Base-by-base conservation (phyloP, 257 asterid species). In the Przewalskia tangutica region DNA sequence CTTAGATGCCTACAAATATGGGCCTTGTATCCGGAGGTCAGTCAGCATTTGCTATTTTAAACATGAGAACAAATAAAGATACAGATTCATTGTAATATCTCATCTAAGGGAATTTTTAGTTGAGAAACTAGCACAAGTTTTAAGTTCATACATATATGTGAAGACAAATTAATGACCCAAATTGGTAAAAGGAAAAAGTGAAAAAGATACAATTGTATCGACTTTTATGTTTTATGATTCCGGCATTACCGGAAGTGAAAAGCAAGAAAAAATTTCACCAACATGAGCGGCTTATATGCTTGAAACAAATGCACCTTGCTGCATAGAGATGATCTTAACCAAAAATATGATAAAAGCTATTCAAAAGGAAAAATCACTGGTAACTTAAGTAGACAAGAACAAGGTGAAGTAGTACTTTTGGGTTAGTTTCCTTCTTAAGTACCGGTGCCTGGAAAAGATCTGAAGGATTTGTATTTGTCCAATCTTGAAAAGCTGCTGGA, bases 1-100 rank as follows among this genome's bases (percentile, higher is more conserved):
- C 91, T 91, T 86, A 94, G 84, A 90, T 94, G 98, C 94, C 98
- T 91, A 89, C 93, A 86, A 64, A 94, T 89, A 84, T 94, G 97
- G 79, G 97, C 98, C 98, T 94, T 83, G 42, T 87, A 66, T 71
- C 85, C 85, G 88, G 84, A 81, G 86, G 85, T 85, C 84, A 81
- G 90, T 85, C 56, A 88, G 87, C 44, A 80, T 79, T 80, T 84
- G 78, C 80, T 18, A 79, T 67, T 38, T 38, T 77, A 27, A 75
- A 75, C 46, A 50, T 4, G 13, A 50, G 20, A 73, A 50, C 66
- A 75, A 50, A 64, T n/a, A 70, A 38, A 83, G 77, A 23, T 23
- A 51, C 40, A 50, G 60, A 50, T 73, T 27, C 79, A 20, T 40
- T 68, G 54, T 40, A 68, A 68, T 68, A 42, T 68, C 53, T 48